A percentile compares a stretch with the other conserved stretches of the same genome.
Evolutionary conservation across 225 moss, liverwort and hornwort genomes (phyloP).

Genomic region (Antitrichia curtipendula): DNA sequence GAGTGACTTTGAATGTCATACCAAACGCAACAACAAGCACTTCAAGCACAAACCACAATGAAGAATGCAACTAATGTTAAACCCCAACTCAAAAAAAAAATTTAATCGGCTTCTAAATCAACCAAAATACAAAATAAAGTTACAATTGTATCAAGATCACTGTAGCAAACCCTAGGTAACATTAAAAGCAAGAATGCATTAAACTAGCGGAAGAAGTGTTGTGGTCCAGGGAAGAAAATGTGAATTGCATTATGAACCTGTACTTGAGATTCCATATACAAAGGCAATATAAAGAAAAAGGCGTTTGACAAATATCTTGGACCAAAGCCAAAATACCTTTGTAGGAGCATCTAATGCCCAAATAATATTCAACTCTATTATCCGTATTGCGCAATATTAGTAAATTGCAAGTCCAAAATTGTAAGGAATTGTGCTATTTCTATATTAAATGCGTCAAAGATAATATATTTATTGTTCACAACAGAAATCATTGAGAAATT

Average conservation of each 20-base stretch:
- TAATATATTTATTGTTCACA: not conserved
- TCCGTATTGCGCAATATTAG: not conserved
- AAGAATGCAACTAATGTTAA: not conserved
- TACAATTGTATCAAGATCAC: rapidly evolving
- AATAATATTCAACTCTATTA: not conserved
- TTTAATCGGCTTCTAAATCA: rapidly evolving
- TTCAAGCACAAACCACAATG: not conserved
- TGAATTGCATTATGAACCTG: too few species aligned
- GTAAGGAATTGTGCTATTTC: rapidly evolving
- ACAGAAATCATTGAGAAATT: not conserved
- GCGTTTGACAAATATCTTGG: rapidly evolving
- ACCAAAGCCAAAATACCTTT: too few species aligned
- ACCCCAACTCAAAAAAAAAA: too few species aligned
- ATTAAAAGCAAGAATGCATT: rapidly evolving
- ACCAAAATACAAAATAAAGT: rapidly evolving
- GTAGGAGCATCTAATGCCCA: not conserved
- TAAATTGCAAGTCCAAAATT: too few species aligned
- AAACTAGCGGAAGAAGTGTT: rapidly evolving
- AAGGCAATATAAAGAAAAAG: not conserved
- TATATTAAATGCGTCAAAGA: rapidly evolving
- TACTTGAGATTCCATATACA: too few species aligned
- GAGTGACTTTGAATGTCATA: not conserved
- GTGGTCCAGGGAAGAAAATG: not conserved
- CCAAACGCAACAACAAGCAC: rapidly evolving
- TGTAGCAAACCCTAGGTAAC: rapidly evolving